Evolutionary conservation across 805 yeast species (phyloP).

Genomic region (Candida lessepsii): DNA sequence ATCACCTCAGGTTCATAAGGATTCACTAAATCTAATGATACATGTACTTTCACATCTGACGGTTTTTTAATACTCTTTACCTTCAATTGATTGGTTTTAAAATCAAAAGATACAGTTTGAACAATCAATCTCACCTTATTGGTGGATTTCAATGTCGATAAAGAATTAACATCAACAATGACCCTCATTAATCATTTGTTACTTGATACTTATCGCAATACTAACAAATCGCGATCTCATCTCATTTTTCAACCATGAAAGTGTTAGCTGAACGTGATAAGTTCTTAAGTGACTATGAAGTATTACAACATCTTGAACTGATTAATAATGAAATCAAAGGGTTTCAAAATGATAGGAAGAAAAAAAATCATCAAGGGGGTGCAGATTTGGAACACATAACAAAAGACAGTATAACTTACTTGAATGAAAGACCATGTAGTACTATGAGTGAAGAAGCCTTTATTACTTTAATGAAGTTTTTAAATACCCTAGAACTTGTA

Average conservation of each 20-base stretch:
- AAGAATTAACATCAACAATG: neutral
- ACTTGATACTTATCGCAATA: too few relatives aligned
- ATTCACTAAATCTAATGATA: slow-evolving; percentile 2
- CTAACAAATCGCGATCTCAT: slow-evolving; percentile 1
- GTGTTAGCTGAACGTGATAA: slow-evolving; percentile 51
- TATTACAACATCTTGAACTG: slow-evolving; percentile 49
- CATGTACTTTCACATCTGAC: neutral
- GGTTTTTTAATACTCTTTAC: slow-evolving; percentile 1
- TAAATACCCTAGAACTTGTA: slow-evolving; percentile 58
- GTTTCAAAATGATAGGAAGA: slow-evolving; percentile 25
- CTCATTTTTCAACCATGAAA: slow-evolving; percentile 26
- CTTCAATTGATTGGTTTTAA: neutral
- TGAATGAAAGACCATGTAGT: slow-evolving; percentile 29
- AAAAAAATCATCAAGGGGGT: slow-evolving; percentile 41
- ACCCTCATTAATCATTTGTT: slow-evolving; percentile 2
- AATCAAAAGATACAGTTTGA: slow-evolving; percentile 8
- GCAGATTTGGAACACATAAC: slow-evolving; percentile 48
- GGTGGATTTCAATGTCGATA: neutral
- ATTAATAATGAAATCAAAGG: slow-evolving; percentile 22
- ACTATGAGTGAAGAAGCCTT: slow-evolving; percentile 22
- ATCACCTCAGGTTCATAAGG: slow-evolving; percentile 5
- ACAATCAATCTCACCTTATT: slow-evolving; percentile 3
- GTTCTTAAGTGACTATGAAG: slow-evolving; percentile 66
- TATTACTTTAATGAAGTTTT: slow-evolving; percentile 40
- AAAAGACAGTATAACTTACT: slow-evolving; percentile 44